Evolutionary conservation across 192 early-diverging fungal genomes (phyloP), one percentile per base, ranked within the genome.

Genomic region (Lobosporangium transversale): DNA sequence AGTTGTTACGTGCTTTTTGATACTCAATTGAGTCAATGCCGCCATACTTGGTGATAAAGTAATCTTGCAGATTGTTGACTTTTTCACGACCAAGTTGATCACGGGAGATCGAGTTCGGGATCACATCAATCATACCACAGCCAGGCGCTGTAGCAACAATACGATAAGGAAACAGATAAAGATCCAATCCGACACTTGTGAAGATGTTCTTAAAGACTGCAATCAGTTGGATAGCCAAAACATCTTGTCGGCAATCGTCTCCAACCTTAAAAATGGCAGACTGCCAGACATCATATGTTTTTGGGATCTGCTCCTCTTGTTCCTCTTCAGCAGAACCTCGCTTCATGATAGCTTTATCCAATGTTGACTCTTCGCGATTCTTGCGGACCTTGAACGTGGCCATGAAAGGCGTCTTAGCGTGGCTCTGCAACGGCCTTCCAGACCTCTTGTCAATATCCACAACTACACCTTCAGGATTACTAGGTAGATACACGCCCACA

Each of bases 401-500:
- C 95, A 99, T 94, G 78, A 98, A 99, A 21, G 98, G 98, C 0
- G 98, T 96, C 83, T 99, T 99, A 42, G 98, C 98, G 67, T 99
- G 98, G 58, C 88, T 91, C 81, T 99, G 98, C 33, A 99, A 82
- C 37, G 98, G 96, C 14, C 95, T 81, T 15, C 98, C 98, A 52
- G 95, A 97, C 21, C 88, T 87, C 63, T 95, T 91, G 64, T 99
- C 94, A 80, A 99, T 98, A 69, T 93, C 98, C 4, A 98, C 82
- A 6, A 99, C 95, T 17, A 84, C 89, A 32, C 93, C 92, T 55
- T 99, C 97, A 5, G 98, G 97, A 56, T 99, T 99, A 82, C 91
- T 94, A 14, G 98, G 98, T 53, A 99, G 79, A 67, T 99, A 99
- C 1, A 98, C 97, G 24, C 97, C 98, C 15, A 93, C 90, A 69